phyloP scores from a whole-genome alignment of 2,329 filamentous ascomycete genomes.

The Fusarium burgessii region DNA sequence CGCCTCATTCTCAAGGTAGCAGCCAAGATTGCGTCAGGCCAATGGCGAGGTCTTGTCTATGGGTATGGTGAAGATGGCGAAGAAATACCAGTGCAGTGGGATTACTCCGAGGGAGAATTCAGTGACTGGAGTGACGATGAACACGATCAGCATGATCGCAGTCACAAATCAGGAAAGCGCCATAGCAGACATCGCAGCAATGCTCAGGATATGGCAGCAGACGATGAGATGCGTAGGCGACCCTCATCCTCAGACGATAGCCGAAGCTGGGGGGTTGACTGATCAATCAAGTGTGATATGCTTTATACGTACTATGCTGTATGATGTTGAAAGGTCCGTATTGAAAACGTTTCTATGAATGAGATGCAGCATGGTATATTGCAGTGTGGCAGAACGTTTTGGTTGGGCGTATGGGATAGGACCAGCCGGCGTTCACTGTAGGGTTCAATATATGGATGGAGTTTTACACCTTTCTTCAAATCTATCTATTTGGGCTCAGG shows the following conservation, averaged over 20 bases:
- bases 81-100: constrained; percentile 69
- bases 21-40: constrained; percentile 75
- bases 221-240: constrained; percentile 19
- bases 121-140: constrained; percentile 70
- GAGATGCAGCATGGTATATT: background rate
- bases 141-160: constrained; percentile 28
- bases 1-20: constrained; percentile 85
- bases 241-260: constrained; percentile 42
- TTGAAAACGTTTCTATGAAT: constrained; percentile 16
- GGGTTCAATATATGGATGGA: constrained; percentile 27
- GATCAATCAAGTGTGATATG: constrained; percentile 3
- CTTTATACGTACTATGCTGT: background rate
- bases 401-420: constrained; percentile 18
- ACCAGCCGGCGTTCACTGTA: constrained; percentile 31
- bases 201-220: background rate
- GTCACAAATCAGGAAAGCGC: constrained; percentile 20
- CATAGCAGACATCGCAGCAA: constrained; percentile 27
- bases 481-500: constrained; percentile 1
- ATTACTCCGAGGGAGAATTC: constrained; percentile 68
- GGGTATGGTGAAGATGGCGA: constrained; percentile 66
- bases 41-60: constrained; percentile 71
- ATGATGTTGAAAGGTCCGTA: constrained; percentile 1
- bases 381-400: constrained; percentile 17
- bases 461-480: constrained; percentile 21
- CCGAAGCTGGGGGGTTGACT: constrained; percentile 45